Percentiles rank a stretch among this genome's conserved stretches.
Conservation (phyloP, 140 eudicot species). For the Ambrosia hybrid region DNA sequence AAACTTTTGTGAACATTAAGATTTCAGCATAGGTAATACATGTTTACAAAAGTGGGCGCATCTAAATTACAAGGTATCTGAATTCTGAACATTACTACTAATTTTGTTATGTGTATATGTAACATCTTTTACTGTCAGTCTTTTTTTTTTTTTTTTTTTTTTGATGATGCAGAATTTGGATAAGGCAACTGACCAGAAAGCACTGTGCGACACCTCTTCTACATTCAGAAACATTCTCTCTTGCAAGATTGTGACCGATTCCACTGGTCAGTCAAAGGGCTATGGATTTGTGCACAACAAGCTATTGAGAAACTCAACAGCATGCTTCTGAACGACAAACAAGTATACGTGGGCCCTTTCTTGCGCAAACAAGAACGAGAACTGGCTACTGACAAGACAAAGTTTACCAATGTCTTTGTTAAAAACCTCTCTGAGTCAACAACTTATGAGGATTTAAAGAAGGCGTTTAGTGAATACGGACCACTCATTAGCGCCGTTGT, state of each 20-base stretch:
- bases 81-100: background rate
- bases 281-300: constrained; percentile 16
- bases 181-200: too few relatives aligned
- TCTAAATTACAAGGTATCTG: background rate
- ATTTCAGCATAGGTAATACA: background rate
- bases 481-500: constrained; percentile 42
- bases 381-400: constrained; percentile 5
- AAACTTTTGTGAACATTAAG: background rate
- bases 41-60: too few relatives aligned
- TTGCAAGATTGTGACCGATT: constrained; percentile 13
- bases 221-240: constrained; percentile 17
- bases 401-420: constrained; percentile 15
- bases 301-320: constrained; percentile 15
- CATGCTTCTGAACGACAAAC: constrained; percentile 4
- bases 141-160: too few relatives aligned
- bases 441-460: constrained; percentile 10
- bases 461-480: constrained; percentile 18
- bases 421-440: background rate
- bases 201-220: constrained; percentile 3
- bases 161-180: too few relatives aligned
- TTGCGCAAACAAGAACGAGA: constrained; percentile 11
- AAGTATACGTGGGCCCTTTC: constrained; percentile 14
- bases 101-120: background rate
- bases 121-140: too few relatives aligned
- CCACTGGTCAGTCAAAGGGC: background rate